phyloP scores from a whole-genome alignment of 345 rosid species.

The Dimocarpus longan region DNA sequence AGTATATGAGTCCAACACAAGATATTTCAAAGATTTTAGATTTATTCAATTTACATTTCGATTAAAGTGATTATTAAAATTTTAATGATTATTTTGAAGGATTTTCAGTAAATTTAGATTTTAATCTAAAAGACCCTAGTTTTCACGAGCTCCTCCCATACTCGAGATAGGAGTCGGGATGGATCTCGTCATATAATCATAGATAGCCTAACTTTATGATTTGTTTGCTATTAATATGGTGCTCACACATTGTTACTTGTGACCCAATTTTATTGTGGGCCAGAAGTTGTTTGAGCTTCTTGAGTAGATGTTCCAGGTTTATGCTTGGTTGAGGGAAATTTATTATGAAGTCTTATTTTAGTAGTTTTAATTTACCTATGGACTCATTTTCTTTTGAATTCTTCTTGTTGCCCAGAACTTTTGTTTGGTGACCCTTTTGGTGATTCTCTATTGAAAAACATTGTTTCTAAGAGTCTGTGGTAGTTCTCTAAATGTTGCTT shows the following conservation, averaged over 20 bases:
- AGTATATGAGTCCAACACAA: too few species aligned
- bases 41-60: too few species aligned
- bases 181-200: too few species aligned
- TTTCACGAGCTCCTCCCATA: too few species aligned
- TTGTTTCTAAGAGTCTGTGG: neutral
- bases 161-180: too few species aligned
- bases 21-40: too few species aligned
- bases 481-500: neutral
- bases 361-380: neutral
- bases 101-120: too few species aligned
- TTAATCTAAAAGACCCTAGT: too few species aligned
- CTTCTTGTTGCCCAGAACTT: neutral
- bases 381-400: neutral
- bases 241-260: neutral
- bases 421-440: too few species aligned
- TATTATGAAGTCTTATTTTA: neutral
- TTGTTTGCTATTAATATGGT: neutral
- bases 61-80: too few species aligned
- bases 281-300: neutral
- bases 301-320: neutral
- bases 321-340: neutral
- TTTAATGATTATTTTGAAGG: too few species aligned
- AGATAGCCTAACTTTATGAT: too few species aligned
- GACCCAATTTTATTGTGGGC: neutral
- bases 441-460: neutral